These are phyloP conservation scores for Gigaspora rosea DNA, from an alignment of 192 early-diverging fungal genomes.

Conservation along the genomic window DNA sequence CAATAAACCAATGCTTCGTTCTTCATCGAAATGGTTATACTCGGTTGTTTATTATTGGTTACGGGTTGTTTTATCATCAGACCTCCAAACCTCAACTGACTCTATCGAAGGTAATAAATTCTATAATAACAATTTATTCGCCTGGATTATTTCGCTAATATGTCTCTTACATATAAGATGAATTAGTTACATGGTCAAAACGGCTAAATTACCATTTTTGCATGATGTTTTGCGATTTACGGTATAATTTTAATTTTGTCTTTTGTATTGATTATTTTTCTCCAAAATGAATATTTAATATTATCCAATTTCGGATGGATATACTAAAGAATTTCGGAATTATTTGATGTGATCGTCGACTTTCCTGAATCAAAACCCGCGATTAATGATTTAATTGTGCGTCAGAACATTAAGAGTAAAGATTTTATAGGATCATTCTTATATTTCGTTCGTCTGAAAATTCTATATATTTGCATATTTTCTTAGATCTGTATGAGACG, in stretches of 20 bases:
- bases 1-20: constrained; percentile 17
- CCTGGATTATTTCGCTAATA: neutral
- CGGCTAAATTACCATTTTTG: constrained; percentile 34
- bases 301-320: too few species aligned
- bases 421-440: neutral
- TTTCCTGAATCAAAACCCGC: constrained; percentile 65
- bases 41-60: constrained; percentile 18
- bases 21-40: constrained; percentile 28
- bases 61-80: neutral
- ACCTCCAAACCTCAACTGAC: neutral
- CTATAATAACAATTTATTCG: neutral
- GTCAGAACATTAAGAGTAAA: constrained; percentile 28
- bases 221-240: constrained; percentile 25
- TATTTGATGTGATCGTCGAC: constrained; percentile 76
- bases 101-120: constrained; percentile 4
- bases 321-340: constrained; percentile 50
- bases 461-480: neutral
- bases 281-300: too few species aligned
- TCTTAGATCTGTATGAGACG: constrained; percentile 26
- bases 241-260: too few species aligned
- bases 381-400: constrained; percentile 61
- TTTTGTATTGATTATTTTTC: too few species aligned
- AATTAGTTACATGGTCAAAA: constrained; percentile 11
- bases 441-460: neutral
- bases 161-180: constrained; percentile 1